Base-by-base conservation (phyloP, 306 rosid genomes). In the Ormosia emarginata region DNA sequence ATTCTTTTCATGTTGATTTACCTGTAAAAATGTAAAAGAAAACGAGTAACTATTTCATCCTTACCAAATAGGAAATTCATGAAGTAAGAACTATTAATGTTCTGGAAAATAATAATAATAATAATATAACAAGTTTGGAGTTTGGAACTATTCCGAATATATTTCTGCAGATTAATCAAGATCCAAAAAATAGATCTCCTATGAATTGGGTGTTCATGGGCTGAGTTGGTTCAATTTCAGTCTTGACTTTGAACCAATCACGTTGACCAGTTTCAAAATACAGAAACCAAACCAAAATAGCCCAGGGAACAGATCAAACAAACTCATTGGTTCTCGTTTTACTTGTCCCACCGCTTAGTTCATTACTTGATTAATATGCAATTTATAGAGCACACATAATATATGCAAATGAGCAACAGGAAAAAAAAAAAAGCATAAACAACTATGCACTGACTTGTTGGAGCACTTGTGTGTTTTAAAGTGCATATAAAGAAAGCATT, bases 1-100 rank as follows among this genome's bases (percentile, higher is more conserved):
- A 74, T 90, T 83, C 53, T 74, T 84, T 62, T 84, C 87, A 53
- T 87, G 70, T 39, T 43, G 65, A 85, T 91, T 96, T 78, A 93
- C 97, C 99, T 96, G 91, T 46, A 80, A 72, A 63, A 65, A 81
- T 14, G 32, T 52, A 53, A 37, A 61, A 67, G 32, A 49, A 74
- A 81, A 82, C 39, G 75, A 44, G 47, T 49, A 30, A 78, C 3
- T 40, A 80, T 50, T 56, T 65, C 30, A 24, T 68, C 55, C 67
- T 53, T 24, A 8, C 7, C 75, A 17, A 74, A 49, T 47, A 50
- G 15, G 14, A 39, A 72, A 73, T 57, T 29, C 62, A 74, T 66
- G 40, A 57, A 40, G 70, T 57, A 57, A 57, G 37, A 65, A 71
- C 24, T 24, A 24, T 24, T 72, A 24, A 44, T 29, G 53, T 24